Base-by-base conservation (phyloP, 768 basidiomycete genomes). In the Cubamyces lactineus region DNA sequence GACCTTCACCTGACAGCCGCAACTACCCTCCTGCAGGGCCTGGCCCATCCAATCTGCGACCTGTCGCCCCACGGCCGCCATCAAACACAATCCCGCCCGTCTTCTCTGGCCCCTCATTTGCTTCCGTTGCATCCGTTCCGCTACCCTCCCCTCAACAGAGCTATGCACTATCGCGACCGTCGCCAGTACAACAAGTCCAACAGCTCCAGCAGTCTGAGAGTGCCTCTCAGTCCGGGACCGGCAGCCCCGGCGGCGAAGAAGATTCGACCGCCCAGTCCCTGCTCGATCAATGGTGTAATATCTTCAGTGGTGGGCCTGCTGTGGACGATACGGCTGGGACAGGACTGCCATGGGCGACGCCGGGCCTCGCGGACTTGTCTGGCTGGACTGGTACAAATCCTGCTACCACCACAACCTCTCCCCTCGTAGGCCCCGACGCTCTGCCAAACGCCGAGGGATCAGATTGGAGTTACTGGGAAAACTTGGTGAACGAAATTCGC, bases 401-500 rank as follows among this genome's bases (percentile, higher is more conserved):
- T n/a, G 8, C 53, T 6, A 51, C 57, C 16, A 7, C 50, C 9
- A 57, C 30, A 8, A 59, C 57, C 21, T 52, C 82, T 9, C 78
- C 79, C 45, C 68, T 76, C 57, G 64, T 74, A 30, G 77, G 77
- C 13, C 72, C 77, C 16, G 84, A 85, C 59, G 63, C 82, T 17
- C 67, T 86, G 48, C 75, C 78, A 50, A 82, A 80, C 5, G 62
- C 83, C 49, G 88, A 88, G 62, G 86, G 84, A 6, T 81, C 84
- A 15, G 91, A 92, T 74, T 91, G 86, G 84, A 84, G 77, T 59
- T 92, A 92, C 68, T 92, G 91, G 91, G 90, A 92, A 70, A 84
- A 85, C 19, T 72, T 92, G 63, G 86, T 92, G n/a, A 87, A 76
- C 61, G 77, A 78, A 65, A 78, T 81, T 60, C 78, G 79, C 58